Evolutionary conservation across 805 yeast genomes (phyloP).

Genomic region (Schizosaccharomyces octosporus): DNA sequence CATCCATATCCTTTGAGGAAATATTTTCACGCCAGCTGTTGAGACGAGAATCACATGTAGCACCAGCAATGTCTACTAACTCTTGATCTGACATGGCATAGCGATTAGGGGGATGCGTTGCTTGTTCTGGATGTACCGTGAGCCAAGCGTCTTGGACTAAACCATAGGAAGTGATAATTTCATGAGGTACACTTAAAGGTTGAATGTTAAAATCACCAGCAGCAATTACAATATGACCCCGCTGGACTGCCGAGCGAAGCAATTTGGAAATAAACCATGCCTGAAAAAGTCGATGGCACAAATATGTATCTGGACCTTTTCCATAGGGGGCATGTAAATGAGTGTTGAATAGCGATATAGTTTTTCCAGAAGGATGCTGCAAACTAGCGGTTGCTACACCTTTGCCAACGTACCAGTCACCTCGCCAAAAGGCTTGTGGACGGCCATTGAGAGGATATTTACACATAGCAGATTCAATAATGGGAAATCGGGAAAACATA

Average conservation of each 20-base stretch:
- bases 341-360: conserved; percentile 59
- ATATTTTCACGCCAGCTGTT: conserved; percentile 52
- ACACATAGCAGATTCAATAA: conserved; percentile 50
- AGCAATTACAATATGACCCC: conserved; percentile 66
- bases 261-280: conserved; percentile 82
- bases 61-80: conserved; percentile 38
- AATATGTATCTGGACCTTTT: conserved; percentile 68
- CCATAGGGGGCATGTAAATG: conserved; percentile 96
- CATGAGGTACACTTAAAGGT: conserved; percentile 25
- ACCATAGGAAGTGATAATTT: background rate
- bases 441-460: conserved; percentile 83
- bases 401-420: conserved; percentile 95
- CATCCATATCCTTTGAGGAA: conserved; percentile 12
- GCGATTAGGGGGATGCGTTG: background rate
- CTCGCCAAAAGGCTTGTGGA: conserved; percentile 78
- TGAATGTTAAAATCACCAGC: conserved; percentile 84
- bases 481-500: conserved; percentile 60
- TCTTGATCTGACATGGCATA: conserved; percentile 25
- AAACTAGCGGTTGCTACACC: conserved; percentile 53
- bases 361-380: conserved; percentile 21
- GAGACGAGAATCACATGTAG: conserved; percentile 68
- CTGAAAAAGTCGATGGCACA: conserved; percentile 76
- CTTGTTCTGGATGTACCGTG: conserved; percentile 17
- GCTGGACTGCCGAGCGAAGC: conserved; percentile 31
- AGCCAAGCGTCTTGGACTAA: conserved; percentile 53